These are phyloP conservation scores for Psilocybe tampanensis DNA, from an alignment of 768 basidiomycete genomes.

Conservation along the genomic window DNA sequence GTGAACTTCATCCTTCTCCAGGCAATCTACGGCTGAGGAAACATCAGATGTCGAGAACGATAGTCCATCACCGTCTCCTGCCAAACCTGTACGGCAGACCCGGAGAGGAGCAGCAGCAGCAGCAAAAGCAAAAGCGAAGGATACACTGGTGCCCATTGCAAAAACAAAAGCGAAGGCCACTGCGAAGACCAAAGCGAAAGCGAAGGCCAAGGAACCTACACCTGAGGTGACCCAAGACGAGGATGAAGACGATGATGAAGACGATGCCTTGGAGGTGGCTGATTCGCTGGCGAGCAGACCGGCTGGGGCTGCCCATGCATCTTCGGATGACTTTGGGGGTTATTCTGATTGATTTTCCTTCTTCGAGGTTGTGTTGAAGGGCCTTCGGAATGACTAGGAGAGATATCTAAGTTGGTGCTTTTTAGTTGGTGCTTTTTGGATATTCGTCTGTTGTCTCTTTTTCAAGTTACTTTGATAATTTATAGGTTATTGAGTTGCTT, in stretches of 20 bases:
- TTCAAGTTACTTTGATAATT: neutral
- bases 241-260: conserved; percentile 1
- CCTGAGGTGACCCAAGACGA: conserved; percentile 5
- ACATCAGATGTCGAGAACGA: conserved; percentile 16
- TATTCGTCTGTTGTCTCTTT: neutral
- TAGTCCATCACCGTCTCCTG: conserved; percentile 18
- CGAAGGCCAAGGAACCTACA: conserved; percentile 2
- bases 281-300: conserved; percentile 18
- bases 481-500: neutral
- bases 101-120: conserved; percentile 8
- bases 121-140: neutral
- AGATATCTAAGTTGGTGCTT: neutral
- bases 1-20: neutral
- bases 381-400: neutral
- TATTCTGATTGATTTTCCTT: conserved; percentile 16
- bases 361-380: neutral
- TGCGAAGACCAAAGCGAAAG: neutral
- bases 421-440: neutral
- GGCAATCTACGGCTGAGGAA: conserved; percentile 13
- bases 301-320: conserved; percentile 3
- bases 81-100: conserved; percentile 16
- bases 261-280: conserved; percentile 20
- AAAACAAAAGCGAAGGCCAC: neutral
- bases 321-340: conserved; percentile 28
- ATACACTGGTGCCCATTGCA: neutral